These are phyloP conservation scores for Fagus crenata DNA, from an alignment of 306 rosid species.

Conservation along the genomic window DNA sequence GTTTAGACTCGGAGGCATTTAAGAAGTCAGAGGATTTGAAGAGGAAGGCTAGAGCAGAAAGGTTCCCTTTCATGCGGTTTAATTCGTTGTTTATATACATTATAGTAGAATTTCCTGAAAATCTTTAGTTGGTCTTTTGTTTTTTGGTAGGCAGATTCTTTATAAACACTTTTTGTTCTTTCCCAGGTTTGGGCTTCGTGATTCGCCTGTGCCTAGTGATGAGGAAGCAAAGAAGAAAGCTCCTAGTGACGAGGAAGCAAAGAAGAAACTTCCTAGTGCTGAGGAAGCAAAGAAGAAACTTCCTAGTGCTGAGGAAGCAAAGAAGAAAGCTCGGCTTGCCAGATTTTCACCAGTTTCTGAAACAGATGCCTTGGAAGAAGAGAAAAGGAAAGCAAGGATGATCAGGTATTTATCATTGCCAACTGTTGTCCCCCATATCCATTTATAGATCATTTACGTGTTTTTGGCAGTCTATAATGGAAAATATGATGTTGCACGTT, in stretches of 20 bases:
- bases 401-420: slow-evolving; percentile 43
- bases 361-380: slow-evolving; percentile 71
- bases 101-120: neutral
- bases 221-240: slow-evolving; percentile 79
- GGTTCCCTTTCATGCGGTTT: slow-evolving; percentile 41
- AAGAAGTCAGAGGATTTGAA: slow-evolving; percentile 63
- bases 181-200: slow-evolving; percentile 69
- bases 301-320: slow-evolving; percentile 38
- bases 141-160: neutral
- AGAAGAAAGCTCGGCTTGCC: slow-evolving; percentile 87
- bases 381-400: slow-evolving; percentile 79
- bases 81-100: neutral
- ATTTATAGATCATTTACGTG: neutral
- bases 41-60: slow-evolving; percentile 89
- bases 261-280: slow-evolving; percentile 76
- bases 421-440: neutral
- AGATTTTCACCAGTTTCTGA: slow-evolving; percentile 61
- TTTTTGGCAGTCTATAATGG: neutral
- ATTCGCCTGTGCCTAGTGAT: slow-evolving; percentile 51
- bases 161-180: slow-evolving; percentile 6
- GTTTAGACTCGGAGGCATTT: slow-evolving; percentile 51
- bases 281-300: slow-evolving; percentile 16
- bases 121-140: neutral
- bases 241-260: slow-evolving; percentile 28
- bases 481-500: neutral